Evolutionary conservation across 345 rosid genomes (phyloP).

Genomic region (Salix caprea): DNA sequence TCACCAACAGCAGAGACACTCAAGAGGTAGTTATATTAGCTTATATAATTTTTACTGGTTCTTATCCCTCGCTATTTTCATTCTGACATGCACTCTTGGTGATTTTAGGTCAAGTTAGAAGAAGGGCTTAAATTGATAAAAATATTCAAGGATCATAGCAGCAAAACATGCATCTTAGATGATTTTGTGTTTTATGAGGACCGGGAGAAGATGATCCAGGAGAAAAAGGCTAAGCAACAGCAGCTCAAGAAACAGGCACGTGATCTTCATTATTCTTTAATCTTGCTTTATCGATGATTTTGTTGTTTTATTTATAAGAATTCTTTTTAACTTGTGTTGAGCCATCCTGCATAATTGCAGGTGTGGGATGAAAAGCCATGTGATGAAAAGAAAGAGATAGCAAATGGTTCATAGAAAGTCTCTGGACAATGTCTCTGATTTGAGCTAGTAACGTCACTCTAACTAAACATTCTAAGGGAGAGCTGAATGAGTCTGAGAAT

Average conservation of each 20-base stretch:
- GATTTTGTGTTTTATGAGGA: slow-evolving; percentile 82
- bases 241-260: slow-evolving; percentile 61
- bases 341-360: background rate
- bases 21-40: slow-evolving; percentile 57
- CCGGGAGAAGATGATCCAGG: slow-evolving; percentile 73
- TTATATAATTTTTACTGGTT: background rate
- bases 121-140: slow-evolving; percentile 75
- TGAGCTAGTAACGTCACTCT: background rate
- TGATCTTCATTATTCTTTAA: too few species aligned
- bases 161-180: slow-evolving; percentile 79
- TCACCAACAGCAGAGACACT: slow-evolving; percentile 90
- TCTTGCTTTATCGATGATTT: background rate
- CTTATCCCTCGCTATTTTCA: background rate
- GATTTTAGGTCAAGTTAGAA: slow-evolving; percentile 56
- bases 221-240: slow-evolving; percentile 76
- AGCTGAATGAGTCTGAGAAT: slow-evolving; percentile 5
- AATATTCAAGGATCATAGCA: slow-evolving; percentile 72
- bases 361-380: slow-evolving; percentile 9
- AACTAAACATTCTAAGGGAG: slow-evolving; percentile 2
- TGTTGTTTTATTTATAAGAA: background rate
- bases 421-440: slow-evolving; percentile 2
- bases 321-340: background rate
- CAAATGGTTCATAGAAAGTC: slow-evolving; percentile 1
- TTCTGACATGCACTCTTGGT: background rate
- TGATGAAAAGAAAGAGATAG: slow-evolving; percentile 18